Evolutionary conservation across 352 stramenopile species (phyloP).

Genomic region (Pythium apleroticum): DNA sequence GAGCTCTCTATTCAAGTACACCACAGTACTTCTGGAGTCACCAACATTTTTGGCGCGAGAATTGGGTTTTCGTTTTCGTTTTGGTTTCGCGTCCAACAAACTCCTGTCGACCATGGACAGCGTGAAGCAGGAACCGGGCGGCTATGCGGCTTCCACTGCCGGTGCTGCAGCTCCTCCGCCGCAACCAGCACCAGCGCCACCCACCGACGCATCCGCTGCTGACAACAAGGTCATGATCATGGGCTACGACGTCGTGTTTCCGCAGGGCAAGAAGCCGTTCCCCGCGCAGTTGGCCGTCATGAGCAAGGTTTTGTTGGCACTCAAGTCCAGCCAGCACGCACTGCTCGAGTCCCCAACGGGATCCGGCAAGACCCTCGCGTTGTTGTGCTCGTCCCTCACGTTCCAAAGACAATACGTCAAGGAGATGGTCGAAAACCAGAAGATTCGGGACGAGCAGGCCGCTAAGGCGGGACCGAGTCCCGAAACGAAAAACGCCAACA

Average conservation of each 20-base stretch:
- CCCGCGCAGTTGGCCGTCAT: constrained; percentile 85
- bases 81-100: neutral
- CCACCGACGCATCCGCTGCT: neutral
- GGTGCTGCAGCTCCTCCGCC: neutral
- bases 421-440: constrained; percentile 37
- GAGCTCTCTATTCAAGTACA: neutral
- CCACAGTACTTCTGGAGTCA: neutral
- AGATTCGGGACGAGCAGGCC: constrained; percentile 24
- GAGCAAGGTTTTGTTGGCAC: constrained; percentile 79
- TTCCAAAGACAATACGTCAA: constrained; percentile 63
- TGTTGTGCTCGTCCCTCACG: constrained; percentile 81
- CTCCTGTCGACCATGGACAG: neutral
- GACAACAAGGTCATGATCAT: constrained; percentile 65
- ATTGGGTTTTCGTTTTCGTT: neutral
- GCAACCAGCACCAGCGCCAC: neutral
- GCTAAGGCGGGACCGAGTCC: neutral
- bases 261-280: constrained; percentile 78
- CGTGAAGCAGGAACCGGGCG: neutral
- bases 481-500: constrained; percentile 5
- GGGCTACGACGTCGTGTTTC: constrained; percentile 82
- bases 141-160: neutral
- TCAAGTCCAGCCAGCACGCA: constrained; percentile 81
- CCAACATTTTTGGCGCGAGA: neutral
- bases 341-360: constrained; percentile 85
- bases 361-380: constrained; percentile 82